Evolutionary conservation across 306 rosid genomes (phyloP), one percentile per base, ranked within the genome.

Genomic region (Comarum palustre): DNA sequence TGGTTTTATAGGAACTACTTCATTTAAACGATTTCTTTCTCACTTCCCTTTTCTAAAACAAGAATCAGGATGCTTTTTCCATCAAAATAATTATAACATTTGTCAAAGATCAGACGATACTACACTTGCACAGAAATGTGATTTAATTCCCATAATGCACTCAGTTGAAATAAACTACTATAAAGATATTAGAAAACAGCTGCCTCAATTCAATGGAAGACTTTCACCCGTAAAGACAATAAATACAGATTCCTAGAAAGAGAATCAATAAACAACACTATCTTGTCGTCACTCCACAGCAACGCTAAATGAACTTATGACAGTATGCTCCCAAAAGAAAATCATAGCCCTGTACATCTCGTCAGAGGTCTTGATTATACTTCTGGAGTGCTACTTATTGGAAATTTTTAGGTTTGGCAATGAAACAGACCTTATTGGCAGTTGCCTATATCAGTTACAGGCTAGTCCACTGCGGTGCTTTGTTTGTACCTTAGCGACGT

Each of bases 311-410:
- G 32, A 57, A 25, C 9, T 24, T 11, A 13, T 57, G 63, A 57
- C 8, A 57, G 51, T 57, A 57, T 57, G 62, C 63, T 57, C 63
- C 63, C 34, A 25, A 25, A 57, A 57, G 36, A 57, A 57, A 57
- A 57, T 27, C 63, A 12, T 57, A 57, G 12, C 11, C 32, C 6
- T 0, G 16, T 54, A 12, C 22, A 48, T 48, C 15, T 22, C 32
- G 2, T 54, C 6, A 54, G 9, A 54, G 31, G 31, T 52, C 57
- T 51, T 51, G 25, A 8, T 19, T n/a, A n/a, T 51, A 19, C 25
- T 48, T 20, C 20, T 54, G 16, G 6, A 22, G 6, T 22, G 54
- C 54, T 48, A 5, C 10, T 48, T 17, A 48, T 48, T 19, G 17
- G 51, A 48, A 48, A 17, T 48, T 14, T 15, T 46, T 15, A 14